Percentiles rank a stretch among this genome's conserved stretches.
phyloP scores from a whole-genome alignment of 805 yeast species.

The Jamesozyma piceae region DNA sequence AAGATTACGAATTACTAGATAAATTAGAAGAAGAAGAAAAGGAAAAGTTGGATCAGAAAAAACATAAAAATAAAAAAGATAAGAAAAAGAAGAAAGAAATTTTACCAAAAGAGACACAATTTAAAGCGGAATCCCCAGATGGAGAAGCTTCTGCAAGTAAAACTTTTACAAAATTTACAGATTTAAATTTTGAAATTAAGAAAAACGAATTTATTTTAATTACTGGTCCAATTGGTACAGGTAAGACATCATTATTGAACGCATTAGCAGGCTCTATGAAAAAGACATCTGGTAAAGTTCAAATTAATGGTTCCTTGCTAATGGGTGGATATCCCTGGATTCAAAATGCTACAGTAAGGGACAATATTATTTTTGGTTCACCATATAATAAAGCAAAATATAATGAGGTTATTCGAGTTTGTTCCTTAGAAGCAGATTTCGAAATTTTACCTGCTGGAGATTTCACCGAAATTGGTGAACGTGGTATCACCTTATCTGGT shows the following conservation, averaged over 20 bases:
- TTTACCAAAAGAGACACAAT: conserved; percentile 1
- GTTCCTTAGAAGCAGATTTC: conserved; percentile 60
- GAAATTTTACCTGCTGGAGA: conserved; percentile 66
- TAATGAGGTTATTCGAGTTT: conserved; percentile 46
- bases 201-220: conserved; percentile 58
- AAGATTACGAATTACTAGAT: conserved; percentile 34
- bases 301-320: conserved; percentile 43
- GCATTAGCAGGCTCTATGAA: conserved; percentile 70
- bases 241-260: conserved; percentile 63
- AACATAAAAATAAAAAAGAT: conserved; percentile 5
- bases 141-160: conserved; percentile 11
- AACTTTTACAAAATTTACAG: conserved; percentile 33
- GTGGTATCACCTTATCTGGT: conserved; percentile 80
- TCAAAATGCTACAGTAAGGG: conserved; percentile 68
- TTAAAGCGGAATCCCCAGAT: background rate
- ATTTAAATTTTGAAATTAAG: conserved; percentile 44
- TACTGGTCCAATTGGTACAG: conserved; percentile 69
- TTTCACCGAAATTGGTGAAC: conserved; percentile 70
- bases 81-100: conserved; percentile 1
- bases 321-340: conserved; percentile 72
- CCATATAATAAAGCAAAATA: conserved; percentile 45
- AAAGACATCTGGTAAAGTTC: conserved; percentile 41
- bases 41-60: conserved; percentile 13
- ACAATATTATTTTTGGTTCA: conserved; percentile 62
- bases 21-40: conserved; percentile 24